Evolutionary conservation across 495 filamentous ascomycete species (phyloP).

Genomic region (Trichoderma reesei): DNA sequence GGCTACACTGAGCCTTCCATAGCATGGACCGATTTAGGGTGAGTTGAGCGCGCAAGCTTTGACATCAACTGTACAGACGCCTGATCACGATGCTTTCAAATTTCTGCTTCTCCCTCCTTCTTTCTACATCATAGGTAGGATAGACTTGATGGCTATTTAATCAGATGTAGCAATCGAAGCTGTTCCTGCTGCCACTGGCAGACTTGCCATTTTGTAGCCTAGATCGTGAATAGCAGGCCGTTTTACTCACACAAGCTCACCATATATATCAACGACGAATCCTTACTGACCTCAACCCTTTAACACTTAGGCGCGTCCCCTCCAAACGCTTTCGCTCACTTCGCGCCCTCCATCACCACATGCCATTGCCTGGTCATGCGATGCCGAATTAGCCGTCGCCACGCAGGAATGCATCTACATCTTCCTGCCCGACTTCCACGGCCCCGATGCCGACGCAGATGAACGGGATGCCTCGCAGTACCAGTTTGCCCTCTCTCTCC

Average conservation of each 20-base stretch:
- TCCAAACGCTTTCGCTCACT: slow-evolving; percentile 33
- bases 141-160: no score
- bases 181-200: no score
- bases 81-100: no score
- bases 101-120: no score
- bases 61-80: not conserved
- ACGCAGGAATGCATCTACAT: slow-evolving; percentile 40
- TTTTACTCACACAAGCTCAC: not conserved
- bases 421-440: slow-evolving; percentile 34
- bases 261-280: not conserved
- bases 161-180: no score
- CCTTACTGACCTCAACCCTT: not conserved
- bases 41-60: not conserved
- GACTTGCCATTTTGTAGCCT: no score
- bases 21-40: slow-evolving; percentile 5
- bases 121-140: no score
- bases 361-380: slow-evolving; percentile 38
- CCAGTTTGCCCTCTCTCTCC: slow-evolving; percentile 23
- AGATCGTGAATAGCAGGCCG: not conserved
- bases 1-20: not conserved
- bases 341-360: slow-evolving; percentile 33
- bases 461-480: slow-evolving; percentile 16
- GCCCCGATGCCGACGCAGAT: slow-evolving; percentile 4
- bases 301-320: slow-evolving; percentile 22
- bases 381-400: slow-evolving; percentile 37